phyloP scores from a whole-genome alignment of 805 yeast species.

The Candida patagonica region DNA sequence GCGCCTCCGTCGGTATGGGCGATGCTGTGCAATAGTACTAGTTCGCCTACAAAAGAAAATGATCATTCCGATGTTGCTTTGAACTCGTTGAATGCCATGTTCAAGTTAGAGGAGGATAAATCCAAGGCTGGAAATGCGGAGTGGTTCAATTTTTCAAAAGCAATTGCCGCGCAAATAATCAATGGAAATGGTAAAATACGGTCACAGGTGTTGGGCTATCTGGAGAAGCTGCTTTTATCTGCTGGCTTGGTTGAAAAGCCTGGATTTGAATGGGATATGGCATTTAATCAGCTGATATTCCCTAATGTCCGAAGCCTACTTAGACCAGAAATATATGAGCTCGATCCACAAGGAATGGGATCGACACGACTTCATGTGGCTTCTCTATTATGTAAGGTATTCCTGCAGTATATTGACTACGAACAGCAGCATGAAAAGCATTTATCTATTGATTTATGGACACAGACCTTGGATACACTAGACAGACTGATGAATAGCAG shows the following conservation, averaged over 20 bases:
- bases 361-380: constrained; percentile 62
- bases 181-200: constrained; percentile 80
- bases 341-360: constrained; percentile 55
- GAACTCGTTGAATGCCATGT: constrained; percentile 26
- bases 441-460: constrained; percentile 28
- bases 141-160: constrained; percentile 54
- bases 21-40: constrained; percentile 5
- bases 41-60: not conserved
- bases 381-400: constrained; percentile 57
- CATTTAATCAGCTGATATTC: constrained; percentile 66
- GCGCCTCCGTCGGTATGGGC: not conserved
- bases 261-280: constrained; percentile 24
- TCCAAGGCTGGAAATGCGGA: constrained; percentile 1
- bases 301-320: constrained; percentile 62
- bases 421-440: constrained; percentile 18
- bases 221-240: constrained; percentile 47
- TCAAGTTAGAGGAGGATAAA: not conserved
- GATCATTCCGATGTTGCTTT: constrained; percentile 10
- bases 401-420: constrained; percentile 37
- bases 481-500: constrained; percentile 32
- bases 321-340: constrained; percentile 51
- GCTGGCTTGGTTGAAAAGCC: constrained; percentile 16
- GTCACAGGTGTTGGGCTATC: constrained; percentile 48
- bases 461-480: constrained; percentile 28
- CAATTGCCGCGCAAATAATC: constrained; percentile 79